These are phyloP conservation scores for Claviceps sp. DNA, from an alignment of 2,329 filamentous ascomycete genomes.

Conservation along the genomic window DNA sequence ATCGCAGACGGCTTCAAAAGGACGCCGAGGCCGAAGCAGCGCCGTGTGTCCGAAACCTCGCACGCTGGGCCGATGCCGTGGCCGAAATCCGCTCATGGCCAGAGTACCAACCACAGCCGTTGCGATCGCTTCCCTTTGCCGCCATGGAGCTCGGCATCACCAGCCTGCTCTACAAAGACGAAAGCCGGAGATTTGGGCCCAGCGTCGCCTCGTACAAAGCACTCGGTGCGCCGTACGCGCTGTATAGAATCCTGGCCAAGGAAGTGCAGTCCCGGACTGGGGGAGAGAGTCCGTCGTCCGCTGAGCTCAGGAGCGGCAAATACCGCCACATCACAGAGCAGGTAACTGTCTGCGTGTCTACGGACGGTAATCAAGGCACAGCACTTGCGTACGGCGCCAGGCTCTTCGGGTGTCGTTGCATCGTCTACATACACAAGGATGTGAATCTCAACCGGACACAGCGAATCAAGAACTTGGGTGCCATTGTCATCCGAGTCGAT, in stretches of 20 bases:
- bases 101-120: constrained; percentile 8
- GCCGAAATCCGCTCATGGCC: constrained; percentile 8
- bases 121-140: constrained; percentile 4
- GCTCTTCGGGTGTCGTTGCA: constrained; percentile 7
- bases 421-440: constrained; percentile 9
- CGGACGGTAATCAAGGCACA: constrained; percentile 9
- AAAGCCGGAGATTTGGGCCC: constrained; percentile 7
- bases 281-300: not conserved
- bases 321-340: constrained; percentile 5
- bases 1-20: not conserved
- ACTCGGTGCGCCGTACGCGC: constrained; percentile 9
- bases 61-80: constrained; percentile 5
- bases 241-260: constrained; percentile 6
- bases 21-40: not conserved
- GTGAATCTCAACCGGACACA: constrained; percentile 4
- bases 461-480: constrained; percentile 7
- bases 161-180: constrained; percentile 7
- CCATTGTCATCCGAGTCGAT: constrained; percentile 7
- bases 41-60: constrained; percentile 5
- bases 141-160: constrained; percentile 5
- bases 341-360: constrained; percentile 9
- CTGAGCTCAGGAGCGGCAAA: constrained; percentile 5
- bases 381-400: constrained; percentile 8
- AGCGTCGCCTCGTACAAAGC: constrained; percentile 8
- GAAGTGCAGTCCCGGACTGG: constrained; percentile 3